phyloP scores from a whole-genome alignment of 805 yeast species.

The Scheffersomyces ergatensis region DNA sequence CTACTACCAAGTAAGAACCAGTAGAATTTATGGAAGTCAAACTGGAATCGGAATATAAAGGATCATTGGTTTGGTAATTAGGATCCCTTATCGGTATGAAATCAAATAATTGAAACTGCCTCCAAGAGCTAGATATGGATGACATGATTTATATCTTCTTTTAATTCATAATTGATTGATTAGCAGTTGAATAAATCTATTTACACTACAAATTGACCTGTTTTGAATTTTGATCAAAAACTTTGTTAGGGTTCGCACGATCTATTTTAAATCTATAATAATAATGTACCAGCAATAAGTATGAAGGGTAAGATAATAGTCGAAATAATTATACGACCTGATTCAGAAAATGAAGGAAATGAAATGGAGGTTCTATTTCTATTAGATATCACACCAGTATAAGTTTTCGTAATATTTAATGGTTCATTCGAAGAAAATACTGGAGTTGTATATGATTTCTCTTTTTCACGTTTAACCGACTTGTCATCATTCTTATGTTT shows the following conservation, averaged over 20 bases:
- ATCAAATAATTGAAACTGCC: slow-evolving; percentile 87
- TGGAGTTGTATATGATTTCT: too few relatives aligned
- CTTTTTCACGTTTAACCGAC: too few relatives aligned
- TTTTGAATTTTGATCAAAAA: too few relatives aligned
- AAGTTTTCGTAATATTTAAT: background rate
- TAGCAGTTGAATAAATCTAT: too few relatives aligned
- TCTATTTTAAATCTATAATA: background rate
- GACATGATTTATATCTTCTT: slow-evolving; percentile 3
- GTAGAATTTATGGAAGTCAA: slow-evolving; percentile 64
- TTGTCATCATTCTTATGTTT: too few relatives aligned
- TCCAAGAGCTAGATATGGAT: slow-evolving; percentile 42
- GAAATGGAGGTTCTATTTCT: background rate
- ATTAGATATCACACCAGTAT: background rate
- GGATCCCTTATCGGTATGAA: slow-evolving; percentile 85
- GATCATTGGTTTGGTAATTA: slow-evolving; percentile 53
- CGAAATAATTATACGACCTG: background rate
- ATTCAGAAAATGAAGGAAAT: background rate
- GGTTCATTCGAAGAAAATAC: background rate
- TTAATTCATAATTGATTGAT: too few relatives aligned
- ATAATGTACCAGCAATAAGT: background rate
- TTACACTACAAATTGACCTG: too few relatives aligned
- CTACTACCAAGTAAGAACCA: slow-evolving; percentile 54
- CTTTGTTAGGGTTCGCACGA: too few relatives aligned
- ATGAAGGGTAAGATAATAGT: background rate
- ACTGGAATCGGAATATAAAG: slow-evolving; percentile 77